Conservation (phyloP, 768 basidiomycete genomes). For the Gyrodon lividus region DNA sequence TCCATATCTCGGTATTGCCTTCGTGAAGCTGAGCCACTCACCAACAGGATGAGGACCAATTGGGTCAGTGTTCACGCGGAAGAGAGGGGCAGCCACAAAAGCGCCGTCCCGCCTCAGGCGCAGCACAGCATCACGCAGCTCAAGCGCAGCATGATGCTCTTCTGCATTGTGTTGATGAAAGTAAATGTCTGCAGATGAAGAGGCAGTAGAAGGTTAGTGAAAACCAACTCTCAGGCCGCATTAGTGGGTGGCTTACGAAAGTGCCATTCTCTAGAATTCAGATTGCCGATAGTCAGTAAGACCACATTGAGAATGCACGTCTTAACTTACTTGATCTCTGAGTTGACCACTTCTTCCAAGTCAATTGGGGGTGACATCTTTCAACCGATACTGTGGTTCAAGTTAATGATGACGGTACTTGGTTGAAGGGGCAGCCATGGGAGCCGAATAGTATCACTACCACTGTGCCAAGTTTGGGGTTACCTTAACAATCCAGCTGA, state of each 20-base stretch:
- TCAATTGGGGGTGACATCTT: constrained; percentile 43
- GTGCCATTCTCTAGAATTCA: constrained; percentile 64
- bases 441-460: too few species aligned
- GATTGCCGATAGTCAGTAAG: neutral
- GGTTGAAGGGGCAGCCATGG: neutral
- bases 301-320: neutral
- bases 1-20: neutral
- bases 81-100: constrained; percentile 76
- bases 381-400: neutral
- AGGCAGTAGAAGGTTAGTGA: neutral
- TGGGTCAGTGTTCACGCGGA: constrained; percentile 65
- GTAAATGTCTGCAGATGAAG: constrained; percentile 62
- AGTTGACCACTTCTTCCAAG: constrained; percentile 53
- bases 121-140: constrained; percentile 69
- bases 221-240: neutral
- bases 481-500: neutral
- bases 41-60: constrained; percentile 78
- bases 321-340: constrained; percentile 57
- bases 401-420: neutral
- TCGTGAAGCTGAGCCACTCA: constrained; percentile 30
- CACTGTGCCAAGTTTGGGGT: too few species aligned
- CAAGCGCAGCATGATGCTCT: constrained; percentile 63
- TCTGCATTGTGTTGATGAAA: constrained; percentile 66
- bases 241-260: constrained; percentile 51
- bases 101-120: constrained; percentile 71